Evolutionary conservation across 2,329 filamentous ascomycete genomes (phyloP), one percentile per base, ranked within the genome.

Genomic region (Pseudonectria buxi): DNA sequence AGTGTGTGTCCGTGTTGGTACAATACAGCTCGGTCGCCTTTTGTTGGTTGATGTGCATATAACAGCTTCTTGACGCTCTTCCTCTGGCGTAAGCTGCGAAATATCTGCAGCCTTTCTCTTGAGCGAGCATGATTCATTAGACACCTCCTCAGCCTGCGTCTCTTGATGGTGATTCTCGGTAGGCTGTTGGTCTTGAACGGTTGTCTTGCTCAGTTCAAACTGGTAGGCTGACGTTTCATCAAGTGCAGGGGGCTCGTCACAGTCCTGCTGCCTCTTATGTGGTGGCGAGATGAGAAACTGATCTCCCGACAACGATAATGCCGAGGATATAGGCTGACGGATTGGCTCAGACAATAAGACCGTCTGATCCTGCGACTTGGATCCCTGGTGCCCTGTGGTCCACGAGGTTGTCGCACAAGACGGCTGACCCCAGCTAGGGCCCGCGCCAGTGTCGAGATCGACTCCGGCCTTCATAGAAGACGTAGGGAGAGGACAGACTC

Each of bases 201-300:
- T 33, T 11, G 41, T 48, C 36, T 60, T 59, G 32, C 51, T 57
- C 26, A 51, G 22, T 28, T 57, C 46, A 22, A 49, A 57, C 25
- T 50, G 42, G 27, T 52, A 58, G 3, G 58, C 55, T 6, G 58
- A 60, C 6, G 50, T 46, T 10, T 58, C 57, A 15, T 58, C 49
- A 3, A 54, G 32, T 7, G 28, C 28, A 7, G 37, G 32, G n/a
- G 31, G 14, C 9, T 34, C 26, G 3, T 25, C 22, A 15, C 30
- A 14, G 13, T 10, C 12, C 14, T 15, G 13, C 6, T 26, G 27
- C 11, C 29, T 22, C 7, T 41, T 45, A 12, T 35, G 33, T 1
- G 32, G 29, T 6, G 48, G 48, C 0, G 49, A 39, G 22, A 58
- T 54, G 10, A 64, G 49, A 32, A 66, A 64, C 13, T 49, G 47